phyloP scores from a whole-genome alignment of 768 basidiomycete species.

The Trametes coccinea region DNA sequence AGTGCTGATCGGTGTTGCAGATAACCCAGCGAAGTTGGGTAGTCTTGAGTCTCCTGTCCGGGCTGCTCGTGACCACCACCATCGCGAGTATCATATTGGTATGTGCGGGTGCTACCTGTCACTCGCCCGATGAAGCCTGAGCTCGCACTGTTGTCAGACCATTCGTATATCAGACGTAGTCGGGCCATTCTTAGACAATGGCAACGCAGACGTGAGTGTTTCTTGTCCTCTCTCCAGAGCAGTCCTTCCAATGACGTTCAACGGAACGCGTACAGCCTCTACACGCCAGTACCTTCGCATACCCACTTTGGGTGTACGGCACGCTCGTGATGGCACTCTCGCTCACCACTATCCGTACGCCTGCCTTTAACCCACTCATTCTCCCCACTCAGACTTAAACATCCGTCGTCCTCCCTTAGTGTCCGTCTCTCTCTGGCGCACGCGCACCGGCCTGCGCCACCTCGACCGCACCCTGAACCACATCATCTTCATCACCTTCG shows the following conservation, averaged over 20 bases:
- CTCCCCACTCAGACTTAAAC: neutral
- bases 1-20: conserved; percentile 27
- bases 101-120: neutral
- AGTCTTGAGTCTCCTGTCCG: conserved; percentile 38
- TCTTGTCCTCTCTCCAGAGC: neutral
- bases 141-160: conserved; percentile 8
- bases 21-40: conserved; percentile 41
- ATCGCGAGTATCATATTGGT: conserved; percentile 45
- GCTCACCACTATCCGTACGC: conserved; percentile 40
- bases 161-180: conserved; percentile 13
- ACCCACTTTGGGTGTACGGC: conserved; percentile 21
- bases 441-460: conserved; percentile 34
- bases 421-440: conserved; percentile 42
- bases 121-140: too few relatives aligned
- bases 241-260: too few relatives aligned
- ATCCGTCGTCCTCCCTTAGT: conserved; percentile 33
- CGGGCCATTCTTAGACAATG: neutral
- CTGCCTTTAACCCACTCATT: neutral
- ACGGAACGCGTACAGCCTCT: conserved; percentile 12
- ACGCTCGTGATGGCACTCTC: conserved; percentile 42
- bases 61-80: conserved; percentile 37
- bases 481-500: conserved; percentile 44
- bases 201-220: conserved; percentile 13
- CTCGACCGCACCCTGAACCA: conserved; percentile 41
- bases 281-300: conserved; percentile 22